Base-by-base conservation (phyloP, 768 basidiomycete species). In the Lentinula lateritia region DNA sequence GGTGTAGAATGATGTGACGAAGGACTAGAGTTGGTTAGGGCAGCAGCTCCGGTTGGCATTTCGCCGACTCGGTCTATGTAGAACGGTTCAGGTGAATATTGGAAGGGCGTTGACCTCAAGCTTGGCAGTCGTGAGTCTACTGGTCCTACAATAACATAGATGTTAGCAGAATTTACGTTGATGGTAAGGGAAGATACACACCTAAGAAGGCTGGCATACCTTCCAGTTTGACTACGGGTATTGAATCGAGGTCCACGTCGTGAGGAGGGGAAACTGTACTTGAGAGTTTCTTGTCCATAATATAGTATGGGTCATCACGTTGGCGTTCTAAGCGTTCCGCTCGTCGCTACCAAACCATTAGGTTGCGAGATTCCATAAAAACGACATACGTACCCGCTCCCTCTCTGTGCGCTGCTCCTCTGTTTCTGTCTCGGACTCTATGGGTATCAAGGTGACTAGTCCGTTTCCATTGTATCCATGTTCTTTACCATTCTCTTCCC, bases 281-380 rank as follows among this genome's bases (percentile, higher is more conserved):
- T 64, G 78, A 69, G 1, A 83, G 76, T 58, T 71, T 74, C 45
- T 85, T 83, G 65, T 92, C 89, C 42, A 87, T 79, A 64, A 97
- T 87, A 72, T 97, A 95, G 74, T 94, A 97, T 4, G 95, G 95
- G 69, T 98, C 94, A 64, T 93, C 91, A 43, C 84, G 84, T 64
- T 88, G 78, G 62, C 88, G 84, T 54, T 88, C 93, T 52, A 87
- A 74, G 35, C 92, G 82, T 66, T 90, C 92, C 32, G 84, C 87
- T 66, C 86, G 88, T 50, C 84, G 81, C 94, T 97, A 66, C 35
- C 60, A 55, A 34, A 39, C 9, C 50, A 36, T 52, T 10, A 55
- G 61, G 36, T 28, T 28, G 34, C 18, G 15, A 12, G 7, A 7
- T 38, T 12, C 7, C 6, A 52, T 38, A 18, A 46, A 38, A 45